Evolutionary conservation across 768 basidiomycete genomes (phyloP).

Genomic region (Baorangia bicolor): DNA sequence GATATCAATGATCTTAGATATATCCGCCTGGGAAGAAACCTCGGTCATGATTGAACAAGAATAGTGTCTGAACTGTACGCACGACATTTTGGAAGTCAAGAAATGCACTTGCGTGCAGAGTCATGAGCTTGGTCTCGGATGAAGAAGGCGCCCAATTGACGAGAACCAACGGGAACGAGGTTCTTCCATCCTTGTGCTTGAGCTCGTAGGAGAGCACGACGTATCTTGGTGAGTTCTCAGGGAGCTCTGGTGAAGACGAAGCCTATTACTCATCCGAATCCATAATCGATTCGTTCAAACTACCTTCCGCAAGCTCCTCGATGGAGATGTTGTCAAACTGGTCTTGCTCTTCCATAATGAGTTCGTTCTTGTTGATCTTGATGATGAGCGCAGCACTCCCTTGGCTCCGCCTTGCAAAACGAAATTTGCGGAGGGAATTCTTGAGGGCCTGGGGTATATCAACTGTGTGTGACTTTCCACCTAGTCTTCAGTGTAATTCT

Average conservation of each 20-base stretch:
- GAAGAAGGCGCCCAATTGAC: slow-evolving; percentile 86
- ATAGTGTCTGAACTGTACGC: slow-evolving; percentile 26
- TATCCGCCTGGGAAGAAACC: slow-evolving; percentile 53
- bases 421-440: slow-evolving; percentile 79
- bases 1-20: slow-evolving; percentile 79
- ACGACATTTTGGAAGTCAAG: slow-evolving; percentile 79
- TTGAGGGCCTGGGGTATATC: slow-evolving; percentile 83
- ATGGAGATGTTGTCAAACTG: slow-evolving; percentile 73
- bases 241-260: slow-evolving; percentile 58
- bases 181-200: slow-evolving; percentile 76
- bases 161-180: slow-evolving; percentile 80
- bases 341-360: slow-evolving; percentile 83
- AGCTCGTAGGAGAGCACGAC: slow-evolving; percentile 84
- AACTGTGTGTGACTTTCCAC: slow-evolving; percentile 51
- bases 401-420: slow-evolving; percentile 61
- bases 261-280: neutral
- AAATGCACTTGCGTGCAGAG: slow-evolving; percentile 81
- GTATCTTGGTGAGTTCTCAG: slow-evolving; percentile 84
- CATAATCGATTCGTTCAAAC: slow-evolving; percentile 5
- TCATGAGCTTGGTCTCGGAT: slow-evolving; percentile 72
- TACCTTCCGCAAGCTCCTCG: slow-evolving; percentile 88
- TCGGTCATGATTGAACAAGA: slow-evolving; percentile 1
- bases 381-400: slow-evolving; percentile 80
- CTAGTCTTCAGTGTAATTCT: neutral
- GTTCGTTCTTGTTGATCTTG: slow-evolving; percentile 84